phyloP scores from a whole-genome alignment of 2,329 filamentous ascomycete genomes.

The Colletotrichum sp. region DNA sequence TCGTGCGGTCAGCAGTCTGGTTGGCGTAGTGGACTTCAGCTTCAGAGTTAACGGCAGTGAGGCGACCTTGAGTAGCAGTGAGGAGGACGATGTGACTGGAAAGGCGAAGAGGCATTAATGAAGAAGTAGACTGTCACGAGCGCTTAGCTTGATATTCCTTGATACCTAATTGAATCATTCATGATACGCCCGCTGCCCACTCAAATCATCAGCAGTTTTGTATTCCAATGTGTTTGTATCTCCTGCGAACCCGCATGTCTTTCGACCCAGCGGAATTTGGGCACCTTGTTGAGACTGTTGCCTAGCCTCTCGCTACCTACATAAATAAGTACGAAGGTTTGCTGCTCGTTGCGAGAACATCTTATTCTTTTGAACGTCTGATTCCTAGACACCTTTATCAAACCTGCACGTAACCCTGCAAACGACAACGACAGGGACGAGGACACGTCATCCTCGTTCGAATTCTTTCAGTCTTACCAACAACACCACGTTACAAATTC shows the following conservation, averaged over 20 bases:
- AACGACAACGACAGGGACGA: neutral
- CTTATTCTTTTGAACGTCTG: neutral
- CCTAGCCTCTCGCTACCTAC: neutral
- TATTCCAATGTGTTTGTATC: neutral
- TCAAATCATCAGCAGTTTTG: neutral
- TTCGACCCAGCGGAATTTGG: fast-evolving
- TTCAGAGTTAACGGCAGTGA: conserved; percentile 54
- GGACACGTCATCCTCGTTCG: neutral
- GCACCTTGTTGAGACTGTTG: neutral
- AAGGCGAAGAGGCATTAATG: neutral
- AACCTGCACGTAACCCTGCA: neutral
- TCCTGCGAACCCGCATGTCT: neutral
- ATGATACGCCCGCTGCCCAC: neutral
- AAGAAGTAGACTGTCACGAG: neutral
- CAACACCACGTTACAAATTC: fast-evolving
- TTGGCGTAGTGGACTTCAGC: conserved; percentile 78
- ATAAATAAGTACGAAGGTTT: neutral
- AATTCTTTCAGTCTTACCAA: neutral
- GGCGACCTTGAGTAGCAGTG: neutral
- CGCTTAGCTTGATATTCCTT: neutral
- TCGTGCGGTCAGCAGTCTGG: conserved; percentile 66
- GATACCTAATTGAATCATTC: neutral
- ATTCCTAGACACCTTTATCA: neutral
- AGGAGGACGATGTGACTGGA: neutral
- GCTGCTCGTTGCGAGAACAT: neutral